phyloP scores from a whole-genome alignment of 2,329 filamentous ascomycete species.

The Ceratocystis huliohia region DNA sequence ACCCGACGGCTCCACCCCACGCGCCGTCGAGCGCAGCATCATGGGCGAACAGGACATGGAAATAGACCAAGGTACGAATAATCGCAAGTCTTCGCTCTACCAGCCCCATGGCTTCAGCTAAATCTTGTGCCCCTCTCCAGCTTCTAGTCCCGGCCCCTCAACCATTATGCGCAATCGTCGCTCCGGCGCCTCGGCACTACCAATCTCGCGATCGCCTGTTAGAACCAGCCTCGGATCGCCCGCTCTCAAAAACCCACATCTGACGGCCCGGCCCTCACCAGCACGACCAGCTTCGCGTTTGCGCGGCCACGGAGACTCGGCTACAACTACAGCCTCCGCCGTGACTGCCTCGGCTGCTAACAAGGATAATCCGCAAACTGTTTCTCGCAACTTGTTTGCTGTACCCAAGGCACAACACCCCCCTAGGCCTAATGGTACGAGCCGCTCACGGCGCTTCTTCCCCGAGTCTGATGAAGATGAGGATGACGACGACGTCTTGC shows the following conservation, averaged over 20 bases:
- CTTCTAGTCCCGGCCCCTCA: slow-evolving; percentile 40
- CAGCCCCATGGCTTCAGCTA: neutral
- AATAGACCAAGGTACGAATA: slow-evolving; percentile 28
- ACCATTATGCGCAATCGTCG: slow-evolving; percentile 41
- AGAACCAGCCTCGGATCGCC: slow-evolving; percentile 51
- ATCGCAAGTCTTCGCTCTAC: neutral
- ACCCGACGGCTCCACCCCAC: slow-evolving; percentile 24
- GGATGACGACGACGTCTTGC: slow-evolving; percentile 22
- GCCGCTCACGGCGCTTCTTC: neutral
- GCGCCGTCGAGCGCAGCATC: slow-evolving; percentile 26
- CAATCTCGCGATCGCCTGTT: slow-evolving; percentile 44
- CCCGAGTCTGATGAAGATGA: slow-evolving; percentile 24
- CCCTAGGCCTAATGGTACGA: neutral
- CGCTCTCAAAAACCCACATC: slow-evolving; percentile 46
- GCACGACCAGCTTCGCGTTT: neutral
- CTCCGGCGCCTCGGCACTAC: slow-evolving; percentile 37
- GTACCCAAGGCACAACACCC: slow-evolving; percentile 24
- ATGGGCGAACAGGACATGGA: slow-evolving; percentile 40
- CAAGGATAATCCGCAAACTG: slow-evolving; percentile 25
- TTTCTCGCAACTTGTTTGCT: slow-evolving; percentile 46
- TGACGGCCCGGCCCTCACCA: slow-evolving; percentile 40
- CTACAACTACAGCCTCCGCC: neutral
- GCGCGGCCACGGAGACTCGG: neutral
- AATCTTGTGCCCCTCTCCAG: slow-evolving; percentile 26
- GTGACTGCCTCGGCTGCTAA: slow-evolving; percentile 2